Percentiles rank a stretch among this genome's conserved stretches.
phyloP scores from a whole-genome alignment of 2,329 filamentous ascomycete genomes.

The Ceratocystis huliohia region DNA sequence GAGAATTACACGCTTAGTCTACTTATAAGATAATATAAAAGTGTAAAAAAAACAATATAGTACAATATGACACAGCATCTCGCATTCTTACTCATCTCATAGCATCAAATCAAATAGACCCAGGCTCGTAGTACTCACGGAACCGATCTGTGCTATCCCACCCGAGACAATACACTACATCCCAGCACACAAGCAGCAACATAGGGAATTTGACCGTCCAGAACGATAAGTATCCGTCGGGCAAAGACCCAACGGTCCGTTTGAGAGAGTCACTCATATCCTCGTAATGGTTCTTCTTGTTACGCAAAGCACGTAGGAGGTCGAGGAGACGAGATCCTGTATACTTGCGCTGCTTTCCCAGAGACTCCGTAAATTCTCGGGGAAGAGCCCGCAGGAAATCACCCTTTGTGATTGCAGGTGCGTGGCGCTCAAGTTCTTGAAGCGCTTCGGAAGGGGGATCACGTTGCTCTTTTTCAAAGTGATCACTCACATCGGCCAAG shows the following conservation, averaged over 20 bases:
- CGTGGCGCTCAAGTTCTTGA: constrained; percentile 42
- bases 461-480: constrained; percentile 84
- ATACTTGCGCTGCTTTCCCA: constrained; percentile 93
- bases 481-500: constrained; percentile 90
- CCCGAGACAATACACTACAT: constrained; percentile 53
- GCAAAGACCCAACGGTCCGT: constrained; percentile 54
- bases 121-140: constrained; percentile 53
- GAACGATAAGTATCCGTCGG: constrained; percentile 70
- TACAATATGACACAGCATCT: background rate
- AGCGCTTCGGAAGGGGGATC: constrained; percentile 66
- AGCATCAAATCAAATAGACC: constrained; percentile 21
- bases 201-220: constrained; percentile 72
- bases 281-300: constrained; percentile 97
- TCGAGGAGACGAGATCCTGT: constrained; percentile 73
- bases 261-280: constrained; percentile 78
- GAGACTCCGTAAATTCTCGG: constrained; percentile 69
- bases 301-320: constrained; percentile 73
- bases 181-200: constrained; percentile 66
- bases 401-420: constrained; percentile 42
- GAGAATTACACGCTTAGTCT: background rate
- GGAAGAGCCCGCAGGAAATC: constrained; percentile 73
- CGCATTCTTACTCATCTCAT: background rate
- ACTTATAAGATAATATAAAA: background rate
- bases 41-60: background rate
- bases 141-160: constrained; percentile 56